These are phyloP conservation scores for Naganishia cerealis DNA, from an alignment of 1,284 basidiomycete genomes.

Conservation along the genomic window DNA sequence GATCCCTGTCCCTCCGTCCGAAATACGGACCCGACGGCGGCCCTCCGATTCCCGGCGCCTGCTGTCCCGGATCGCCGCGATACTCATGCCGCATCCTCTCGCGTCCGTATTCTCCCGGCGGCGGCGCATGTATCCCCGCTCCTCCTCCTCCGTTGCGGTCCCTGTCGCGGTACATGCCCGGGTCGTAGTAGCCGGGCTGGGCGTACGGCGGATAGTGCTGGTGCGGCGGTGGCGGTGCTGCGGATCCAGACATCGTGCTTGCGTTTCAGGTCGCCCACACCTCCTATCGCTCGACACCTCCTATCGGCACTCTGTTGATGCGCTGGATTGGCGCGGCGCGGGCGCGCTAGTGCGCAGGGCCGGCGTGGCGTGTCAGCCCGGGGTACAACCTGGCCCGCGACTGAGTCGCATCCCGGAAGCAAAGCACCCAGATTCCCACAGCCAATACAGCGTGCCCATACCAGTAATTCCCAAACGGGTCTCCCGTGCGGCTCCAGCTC, in stretches of 20 bases:
- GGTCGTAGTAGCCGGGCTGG: not conserved
- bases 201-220: not conserved
- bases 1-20: constrained; percentile 12
- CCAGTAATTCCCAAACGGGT: too few relatives aligned
- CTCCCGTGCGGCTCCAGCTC: too few relatives aligned
- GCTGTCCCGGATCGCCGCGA: not conserved
- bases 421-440: too few relatives aligned
- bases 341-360: too few relatives aligned
- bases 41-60: not conserved
- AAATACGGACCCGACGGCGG: not conserved
- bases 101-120: not conserved
- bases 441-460: too few relatives aligned
- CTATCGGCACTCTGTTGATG: too few relatives aligned
- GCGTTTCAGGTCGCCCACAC: not conserved
- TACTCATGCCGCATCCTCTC: not conserved
- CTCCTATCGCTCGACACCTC: too few relatives aligned
- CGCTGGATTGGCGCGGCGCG: too few relatives aligned
- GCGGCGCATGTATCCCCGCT: not conserved
- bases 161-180: constrained; percentile 1
- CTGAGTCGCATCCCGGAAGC: too few relatives aligned
- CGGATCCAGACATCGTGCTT: not conserved
- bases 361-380: too few relatives aligned
- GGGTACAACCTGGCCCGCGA: too few relatives aligned
- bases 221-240: not conserved
- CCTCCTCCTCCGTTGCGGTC: constrained; percentile 1